A percentile compares a stretch with the other conserved stretches of the same genome.
These are phyloP conservation scores for Mikania micrantha DNA, from an alignment of 129 eudicot species.

Conservation along the genomic window DNA sequence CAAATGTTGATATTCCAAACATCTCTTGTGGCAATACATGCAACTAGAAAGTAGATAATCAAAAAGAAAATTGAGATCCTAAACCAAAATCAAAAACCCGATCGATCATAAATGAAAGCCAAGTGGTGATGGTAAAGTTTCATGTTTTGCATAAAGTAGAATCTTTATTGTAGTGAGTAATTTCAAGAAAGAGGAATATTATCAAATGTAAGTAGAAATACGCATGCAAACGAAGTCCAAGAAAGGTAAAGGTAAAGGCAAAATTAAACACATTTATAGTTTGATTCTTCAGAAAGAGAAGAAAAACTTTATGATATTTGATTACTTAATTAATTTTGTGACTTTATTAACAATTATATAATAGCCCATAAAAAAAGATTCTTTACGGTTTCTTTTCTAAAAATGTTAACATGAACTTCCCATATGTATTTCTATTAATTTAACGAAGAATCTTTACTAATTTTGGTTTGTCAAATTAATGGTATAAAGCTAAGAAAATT, in stretches of 20 bases:
- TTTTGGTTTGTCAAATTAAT: not conserved
- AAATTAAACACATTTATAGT: not conserved
- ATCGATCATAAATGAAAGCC: constrained; percentile 14
- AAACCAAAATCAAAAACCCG: not conserved
- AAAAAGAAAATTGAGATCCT: not conserved
- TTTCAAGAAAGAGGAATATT: constrained; percentile 9
- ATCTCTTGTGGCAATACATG: constrained; percentile 69
- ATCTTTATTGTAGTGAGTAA: constrained; percentile 20
- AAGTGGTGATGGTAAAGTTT: constrained; percentile 8
- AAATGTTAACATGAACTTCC: constrained; percentile 2
- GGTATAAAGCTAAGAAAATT: not conserved
- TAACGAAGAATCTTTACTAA: not conserved
- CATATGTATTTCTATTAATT: not conserved
- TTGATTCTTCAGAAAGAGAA: constrained; percentile 2
- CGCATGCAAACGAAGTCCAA: constrained; percentile 60
- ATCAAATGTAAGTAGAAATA: constrained; percentile 14
- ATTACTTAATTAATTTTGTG: no score
- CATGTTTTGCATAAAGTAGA: constrained; percentile 14
- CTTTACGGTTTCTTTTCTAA: not conserved
- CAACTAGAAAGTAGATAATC: constrained; percentile 33
- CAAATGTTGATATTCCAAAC: constrained; percentile 70
- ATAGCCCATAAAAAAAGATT: not conserved
- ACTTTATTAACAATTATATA: not conserved
- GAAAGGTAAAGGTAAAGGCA: constrained; percentile 36
- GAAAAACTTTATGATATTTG: not conserved